Base-by-base conservation (phyloP, 208 protist genomes). In the Leishmania guyanensis region DNA sequence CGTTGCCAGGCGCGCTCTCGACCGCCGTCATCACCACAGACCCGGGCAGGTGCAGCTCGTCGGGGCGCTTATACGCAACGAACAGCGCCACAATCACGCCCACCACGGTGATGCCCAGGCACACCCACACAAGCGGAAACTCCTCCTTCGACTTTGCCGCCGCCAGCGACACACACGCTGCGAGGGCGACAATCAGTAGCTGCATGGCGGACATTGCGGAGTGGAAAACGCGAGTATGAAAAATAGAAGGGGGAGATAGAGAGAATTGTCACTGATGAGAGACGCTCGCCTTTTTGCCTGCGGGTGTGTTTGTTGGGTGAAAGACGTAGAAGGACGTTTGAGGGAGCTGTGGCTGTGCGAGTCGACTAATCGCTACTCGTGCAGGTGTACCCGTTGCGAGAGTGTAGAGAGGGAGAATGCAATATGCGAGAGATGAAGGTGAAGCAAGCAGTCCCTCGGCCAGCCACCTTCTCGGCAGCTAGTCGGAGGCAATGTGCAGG, bases 121-220 rank as follows among this genome's bases (percentile, higher is more conserved):
- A 93, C 75, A 91, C 81, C 86, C 86, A 93, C 64, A 94, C 82
- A 5, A 92, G 84, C 56, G 90, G 88, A 74, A 92, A 92, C 77
- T 91, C 82, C 51, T 90, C 86, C 72, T 89, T 88, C 54, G 71
- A 71, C 43, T 51, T 60, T 53, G 80, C 84, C 20, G 88, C 79
- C 78, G 58, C 85, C 36, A 84, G 26, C 22, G 75, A 79, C 33
- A 83, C 33, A 75, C 81, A 85, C 58, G 79, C 77, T 36, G 82
- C 79, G 48, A 88, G 70, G 62, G 81, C 83, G 33, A 85, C 68
- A 29, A 81, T 58, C 58, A 76, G 66, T 58, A 86, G 83, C 79
- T 78, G 80, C 16, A 39, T 74, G n/a, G 75, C 53, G 33, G 75
- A 79, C 64, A 77, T 80, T 29, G 50, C 36, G 16, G 48, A 33